Base-by-base conservation (phyloP, 768 basidiomycete genomes). In the Mycena galericulata region DNA sequence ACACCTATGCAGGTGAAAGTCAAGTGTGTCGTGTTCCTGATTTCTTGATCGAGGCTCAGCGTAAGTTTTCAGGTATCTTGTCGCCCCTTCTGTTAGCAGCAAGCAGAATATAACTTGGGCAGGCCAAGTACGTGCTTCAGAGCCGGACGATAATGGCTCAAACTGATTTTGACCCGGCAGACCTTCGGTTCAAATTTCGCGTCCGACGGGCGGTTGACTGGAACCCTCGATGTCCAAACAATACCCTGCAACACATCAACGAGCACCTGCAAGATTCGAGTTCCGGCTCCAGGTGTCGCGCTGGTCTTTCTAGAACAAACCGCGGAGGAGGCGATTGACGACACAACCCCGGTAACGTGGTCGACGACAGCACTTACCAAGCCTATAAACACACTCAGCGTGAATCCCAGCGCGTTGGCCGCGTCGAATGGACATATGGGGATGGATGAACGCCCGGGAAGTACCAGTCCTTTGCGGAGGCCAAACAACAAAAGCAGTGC, bases 21-120 rank as follows among this genome's bases (percentile, higher is more conserved):
- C 67, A 84, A 86, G 77, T 84, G 82, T 81, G 67, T 27, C n/a
- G 20, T 32, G 15, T 59, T n/a, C 41, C 34, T n/a, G 2, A 12
- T 38, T 27, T 22, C 15, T 22, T 47, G 8, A n/a, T n/a, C n/a
- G n/a, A n/a, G n/a, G n/a, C n/a, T n/a, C n/a, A n/a, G n/a, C 27
- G 18, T 40, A 43, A 7, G 34, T n/a, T 55, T 27, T 47, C 58
- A 89, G 90, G 74, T 93, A 90, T 75, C 80, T 87, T 14, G 68
- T 71, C 0, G 87, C 90, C 3, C 67, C 78, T 3, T 83, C 82
- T 17, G 86, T 89, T 0, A 76, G 85, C 9, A 84, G 86, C 69
- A 88, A 89, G 72, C 83, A 79, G 41, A 85, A 88, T 75, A 86
- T 87, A 71, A 88, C 85, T 1, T 92, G 90, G 89, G 90, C 87